Percentiles rank a stretch among this genome's conserved stretches.
Conservation (phyloP, 768 basidiomycete genomes). For the Phanerochaete carnosa region DNA sequence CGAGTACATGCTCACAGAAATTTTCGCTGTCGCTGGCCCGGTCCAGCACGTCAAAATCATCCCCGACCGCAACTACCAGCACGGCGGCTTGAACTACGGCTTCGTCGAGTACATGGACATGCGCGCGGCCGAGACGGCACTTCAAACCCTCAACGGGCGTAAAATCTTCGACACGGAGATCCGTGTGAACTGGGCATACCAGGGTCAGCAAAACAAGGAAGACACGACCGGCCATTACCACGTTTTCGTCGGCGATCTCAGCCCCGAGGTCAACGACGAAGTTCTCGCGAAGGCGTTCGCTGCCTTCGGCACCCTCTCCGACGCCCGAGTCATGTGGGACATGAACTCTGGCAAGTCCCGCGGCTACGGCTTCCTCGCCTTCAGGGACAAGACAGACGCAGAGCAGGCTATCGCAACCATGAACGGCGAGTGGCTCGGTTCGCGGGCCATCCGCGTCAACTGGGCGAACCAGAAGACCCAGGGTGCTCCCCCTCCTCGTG, state of each 20-base stretch:
- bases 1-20: constrained; percentile 98
- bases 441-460: constrained; percentile 97
- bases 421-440: constrained; percentile 99
- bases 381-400: constrained; percentile 98
- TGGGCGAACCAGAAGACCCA: constrained; percentile 99
- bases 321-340: constrained; percentile 99
- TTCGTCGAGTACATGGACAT: constrained; percentile 99
- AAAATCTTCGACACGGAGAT: constrained; percentile 99
- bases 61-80: constrained; percentile 98
- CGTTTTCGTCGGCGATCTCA: constrained; percentile 99
- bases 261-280: constrained; percentile 97
- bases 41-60: constrained; percentile 99
- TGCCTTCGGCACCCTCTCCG: constrained; percentile 94
- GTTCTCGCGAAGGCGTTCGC: constrained; percentile 95
- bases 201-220: constrained; percentile 97
- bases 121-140: constrained; percentile 97
- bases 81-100: constrained; percentile 98
- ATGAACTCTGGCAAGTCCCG: constrained; percentile 99
- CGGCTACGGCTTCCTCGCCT: constrained; percentile 97
- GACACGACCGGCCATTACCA: constrained; percentile 97
- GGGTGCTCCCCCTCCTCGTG: constrained; percentile 36
- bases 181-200: constrained; percentile 99
- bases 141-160: constrained; percentile 96
- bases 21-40: constrained; percentile 93
- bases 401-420: constrained; percentile 99